phyloP scores from a whole-genome alignment of 306 rosid genomes.

The Astragalus membranaceus region DNA sequence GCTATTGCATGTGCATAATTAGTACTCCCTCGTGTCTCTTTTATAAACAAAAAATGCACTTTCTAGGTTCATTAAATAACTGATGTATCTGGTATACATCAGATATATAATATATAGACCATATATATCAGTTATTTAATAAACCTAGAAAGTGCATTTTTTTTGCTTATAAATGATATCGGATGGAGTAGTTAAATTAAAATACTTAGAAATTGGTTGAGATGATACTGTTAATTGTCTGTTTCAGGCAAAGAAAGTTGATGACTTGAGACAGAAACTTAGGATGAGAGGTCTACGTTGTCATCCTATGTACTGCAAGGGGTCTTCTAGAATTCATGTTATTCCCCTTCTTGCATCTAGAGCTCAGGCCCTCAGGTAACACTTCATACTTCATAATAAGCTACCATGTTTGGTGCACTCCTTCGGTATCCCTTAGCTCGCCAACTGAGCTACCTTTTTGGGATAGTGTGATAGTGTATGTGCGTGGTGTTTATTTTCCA shows the following conservation, averaged over 20 bases:
- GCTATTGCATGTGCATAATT: neutral
- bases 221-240: neutral
- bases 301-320: conserved; percentile 34
- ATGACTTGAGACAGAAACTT: conserved; percentile 31
- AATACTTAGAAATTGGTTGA: neutral
- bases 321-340: conserved; percentile 17
- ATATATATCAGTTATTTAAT: too few species aligned
- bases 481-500: too few species aligned
- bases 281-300: conserved; percentile 34
- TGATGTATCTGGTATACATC: too few species aligned
- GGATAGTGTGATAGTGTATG: too few species aligned
- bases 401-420: too few species aligned
- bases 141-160: too few species aligned
- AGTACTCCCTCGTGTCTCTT: neutral
- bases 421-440: too few species aligned
- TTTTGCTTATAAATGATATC: too few species aligned
- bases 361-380: conserved; percentile 37
- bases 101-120: too few species aligned
- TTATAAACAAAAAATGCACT: too few species aligned
- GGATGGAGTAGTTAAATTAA: neutral
- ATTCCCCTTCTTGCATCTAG: conserved; percentile 38
- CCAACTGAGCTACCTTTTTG: too few species aligned
- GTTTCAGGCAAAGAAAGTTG: conserved; percentile 28
- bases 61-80: too few species aligned
- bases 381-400: neutral